Evolutionary conservation across 805 yeast genomes (phyloP).

Genomic region (Candida ficus): DNA sequence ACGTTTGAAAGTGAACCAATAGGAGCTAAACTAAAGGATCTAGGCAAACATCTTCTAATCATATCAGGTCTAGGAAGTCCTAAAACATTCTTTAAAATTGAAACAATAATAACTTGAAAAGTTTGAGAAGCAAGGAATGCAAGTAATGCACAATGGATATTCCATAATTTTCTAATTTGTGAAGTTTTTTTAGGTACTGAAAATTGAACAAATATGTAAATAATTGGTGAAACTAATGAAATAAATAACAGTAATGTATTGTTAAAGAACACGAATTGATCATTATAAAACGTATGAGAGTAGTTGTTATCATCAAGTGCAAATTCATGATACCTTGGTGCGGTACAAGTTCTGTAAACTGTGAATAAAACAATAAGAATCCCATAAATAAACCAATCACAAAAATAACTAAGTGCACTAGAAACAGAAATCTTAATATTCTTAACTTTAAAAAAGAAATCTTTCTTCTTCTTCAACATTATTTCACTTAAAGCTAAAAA

Average conservation of each 20-base stretch:
- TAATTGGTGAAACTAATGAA: constrained; percentile 20
- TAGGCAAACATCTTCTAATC: constrained; percentile 43
- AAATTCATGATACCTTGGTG: constrained; percentile 39
- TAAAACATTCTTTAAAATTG: constrained; percentile 41
- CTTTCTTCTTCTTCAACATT: constrained; percentile 13
- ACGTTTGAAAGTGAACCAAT: constrained; percentile 37
- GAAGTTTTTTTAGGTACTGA: constrained; percentile 17
- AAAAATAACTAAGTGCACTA: constrained; percentile 26
- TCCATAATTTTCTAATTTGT: constrained; percentile 33
- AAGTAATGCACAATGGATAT: constrained; percentile 32
- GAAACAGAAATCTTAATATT: constrained; percentile 24
- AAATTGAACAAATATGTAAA: constrained; percentile 22
- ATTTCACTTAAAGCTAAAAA: too few relatives aligned
- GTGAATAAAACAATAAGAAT: constrained; percentile 12
- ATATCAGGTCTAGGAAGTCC: constrained; percentile 53
- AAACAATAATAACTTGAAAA: constrained; percentile 34
- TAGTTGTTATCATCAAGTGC: constrained; percentile 29
- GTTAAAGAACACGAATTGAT: constrained; percentile 28
- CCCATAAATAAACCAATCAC: constrained; percentile 29
- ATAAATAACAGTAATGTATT: constrained; percentile 27
- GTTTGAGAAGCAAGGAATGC: constrained; percentile 34
- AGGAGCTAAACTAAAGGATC: constrained; percentile 27
- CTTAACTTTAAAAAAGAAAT: constrained; percentile 23
- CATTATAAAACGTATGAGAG: constrained; percentile 32
- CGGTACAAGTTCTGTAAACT: constrained; percentile 28